A percentile compares a stretch with the other conserved stretches of the same genome.
Evolutionary conservation across 148 eudicot genomes (phyloP).

Genomic region (Amaranthus palmeri): DNA sequence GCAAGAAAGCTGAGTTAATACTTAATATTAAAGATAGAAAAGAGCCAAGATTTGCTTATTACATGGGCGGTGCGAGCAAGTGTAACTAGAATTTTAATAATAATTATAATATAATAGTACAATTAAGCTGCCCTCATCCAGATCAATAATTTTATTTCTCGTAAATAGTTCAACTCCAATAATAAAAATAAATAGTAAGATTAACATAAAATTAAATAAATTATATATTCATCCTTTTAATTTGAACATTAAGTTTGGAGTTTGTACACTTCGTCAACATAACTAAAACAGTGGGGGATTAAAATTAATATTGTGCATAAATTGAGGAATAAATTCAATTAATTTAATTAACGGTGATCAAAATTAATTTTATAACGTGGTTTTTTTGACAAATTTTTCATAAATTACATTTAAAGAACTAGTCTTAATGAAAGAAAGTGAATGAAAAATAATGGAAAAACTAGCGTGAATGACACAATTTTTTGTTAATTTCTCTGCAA

Average conservation of each 20-base stretch:
- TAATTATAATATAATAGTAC: not conserved
- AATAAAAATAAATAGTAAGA: not conserved
- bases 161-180: not conserved
- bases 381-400: too few species aligned
- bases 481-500: too few species aligned
- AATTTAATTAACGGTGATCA: too few species aligned
- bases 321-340: too few species aligned
- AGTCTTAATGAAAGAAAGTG: too few species aligned
- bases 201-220: too few species aligned
- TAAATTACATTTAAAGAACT: too few species aligned
- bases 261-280: not conserved
- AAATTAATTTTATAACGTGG: too few species aligned
- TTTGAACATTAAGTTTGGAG: not conserved
- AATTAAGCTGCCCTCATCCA: constrained; percentile 3
- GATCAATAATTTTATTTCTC: constrained; percentile 10
- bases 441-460: too few species aligned
- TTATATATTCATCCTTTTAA: not conserved
- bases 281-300: too few species aligned
- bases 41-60: constrained; percentile 7
- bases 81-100: not conserved
- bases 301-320: too few species aligned
- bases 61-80: constrained; percentile 5
- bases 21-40: not conserved
- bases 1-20: not conserved
- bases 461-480: too few species aligned